Evolutionary conservation across 2,329 filamentous ascomycete genomes (phyloP), one percentile per base, ranked within the genome.

Genomic region (Stachybotrys chartarum): DNA sequence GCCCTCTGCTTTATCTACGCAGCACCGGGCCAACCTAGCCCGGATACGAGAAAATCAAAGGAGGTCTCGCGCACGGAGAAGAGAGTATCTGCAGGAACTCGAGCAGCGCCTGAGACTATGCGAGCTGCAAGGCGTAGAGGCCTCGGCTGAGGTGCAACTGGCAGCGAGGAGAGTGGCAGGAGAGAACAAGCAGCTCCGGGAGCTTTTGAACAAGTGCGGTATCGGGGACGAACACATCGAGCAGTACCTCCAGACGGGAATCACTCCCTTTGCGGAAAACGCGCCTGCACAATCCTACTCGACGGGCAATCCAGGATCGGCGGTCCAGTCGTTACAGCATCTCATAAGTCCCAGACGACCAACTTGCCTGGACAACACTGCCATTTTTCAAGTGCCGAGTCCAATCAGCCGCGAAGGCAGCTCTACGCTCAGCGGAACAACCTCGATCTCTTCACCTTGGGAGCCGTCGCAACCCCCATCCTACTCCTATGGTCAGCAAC

Each of bases 31-130:
- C 58, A 74, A 74, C 56, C 64, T 74, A 61, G 71, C 70, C 58
- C 84, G 87, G 56, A 86, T 91, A 61, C 81, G 88, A 60, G 86
- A 91, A 63, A 92, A 91, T 64, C 88, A 91, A 67, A 79, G 88
- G 55, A 83, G 87, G 58, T 90, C 85, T n/a, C 83, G 88, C 54
- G 86, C 86, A 50, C 80, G 87, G 42, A 80, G 85, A 59, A 89
- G 87, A 73, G 86, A 90, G 64, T 90, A 91, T 65, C 72, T 90
- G 45, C 76, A 84, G 58, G 85, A 88, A 55, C 78, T 91, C 31
- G 87, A 91, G 69, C 73, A 78, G 54, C 84, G 83, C 57, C 63
- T 72, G 42, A 80, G 83, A 50, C 71, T 73, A 53, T 89, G 81
- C 65, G 85, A 91, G 67, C 75, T 81, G 44, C 74, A 80, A 35